Base-by-base conservation (phyloP, 371 early-diverging fungal species). In the Fennellomyces sp. region DNA sequence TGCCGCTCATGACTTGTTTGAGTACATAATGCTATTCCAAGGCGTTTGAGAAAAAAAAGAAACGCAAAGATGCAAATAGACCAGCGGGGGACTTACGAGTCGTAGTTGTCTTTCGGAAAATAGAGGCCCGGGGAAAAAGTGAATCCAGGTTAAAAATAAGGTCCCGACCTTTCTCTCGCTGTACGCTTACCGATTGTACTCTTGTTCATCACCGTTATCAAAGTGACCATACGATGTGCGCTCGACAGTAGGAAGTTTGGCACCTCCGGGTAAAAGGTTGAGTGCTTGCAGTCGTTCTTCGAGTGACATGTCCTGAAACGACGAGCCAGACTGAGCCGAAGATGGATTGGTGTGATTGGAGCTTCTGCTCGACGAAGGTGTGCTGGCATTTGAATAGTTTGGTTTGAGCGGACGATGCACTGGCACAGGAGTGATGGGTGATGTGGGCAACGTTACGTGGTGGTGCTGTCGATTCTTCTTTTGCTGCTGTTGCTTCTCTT, bases 1-100 rank as follows among this genome's bases (percentile, higher is more conserved):
- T 72, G 11, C 66, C 68, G n/a, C 54, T 52, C 33, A 72, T 56
- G 10, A 68, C 57, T 42, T 63, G 69, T 52, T 72, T 72, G 28
- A 72, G 38, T 11, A 72, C 60, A 53, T 72, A 72, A 52, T 72
- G 72, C 69, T 72, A 49, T 36, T 17, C 26, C 33, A 31, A 25
- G 10, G 29, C 12, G n/a, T 47, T 23, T 31, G 26, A 36, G 53
- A 7, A n/a, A 2, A 27, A 35, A 52, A 33, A 52, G 19, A 52
- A 33, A 36, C 5, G 7, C 6, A 52, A 52, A 33, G 25, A 19
- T 52, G 25, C 29, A 33, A 5, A 21, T 2, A 12, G 35, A 52
- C 26, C 26, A 52, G 17, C n/a, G n/a, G n/a, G n/a, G n/a, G 28
- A 3, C 39, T 28, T 56, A 56, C 56, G 25, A 28, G 23, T 19